Conservation (phyloP, 345 rosid species). For the Punica granatum region DNA sequence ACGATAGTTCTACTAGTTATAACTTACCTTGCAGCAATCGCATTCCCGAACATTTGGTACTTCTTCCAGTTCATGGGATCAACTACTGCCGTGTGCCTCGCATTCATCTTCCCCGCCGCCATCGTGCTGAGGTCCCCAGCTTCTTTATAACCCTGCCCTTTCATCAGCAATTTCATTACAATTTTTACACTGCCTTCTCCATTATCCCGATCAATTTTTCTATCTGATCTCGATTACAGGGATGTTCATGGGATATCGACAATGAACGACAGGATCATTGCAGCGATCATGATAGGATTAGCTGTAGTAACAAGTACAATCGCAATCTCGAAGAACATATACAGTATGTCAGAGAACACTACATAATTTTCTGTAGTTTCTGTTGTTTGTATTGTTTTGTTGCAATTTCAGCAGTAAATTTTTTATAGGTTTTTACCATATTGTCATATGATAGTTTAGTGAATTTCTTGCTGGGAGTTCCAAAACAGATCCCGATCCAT, state of each 20-base stretch:
- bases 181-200: neutral
- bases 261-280: slow-evolving; percentile 24
- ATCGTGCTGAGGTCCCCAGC: slow-evolving; percentile 53
- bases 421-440: neutral
- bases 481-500: neutral
- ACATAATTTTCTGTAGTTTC: slow-evolving; percentile 3
- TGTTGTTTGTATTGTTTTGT: neutral
- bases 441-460: neutral
- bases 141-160: neutral
- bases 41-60: slow-evolving; percentile 72
- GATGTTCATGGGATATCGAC: slow-evolving; percentile 42
- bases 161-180: neutral
- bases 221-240: slow-evolving; percentile 19
- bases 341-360: slow-evolving; percentile 12
- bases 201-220: neutral
- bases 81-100: slow-evolving; percentile 69
- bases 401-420: neutral
- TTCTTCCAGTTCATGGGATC: slow-evolving; percentile 86
- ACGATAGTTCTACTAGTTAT: slow-evolving; percentile 35
- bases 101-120: slow-evolving; percentile 79
- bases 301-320: slow-evolving; percentile 38
- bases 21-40: slow-evolving; percentile 52
- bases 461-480: neutral
- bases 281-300: slow-evolving; percentile 31
- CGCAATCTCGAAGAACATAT: slow-evolving; percentile 43